Percentiles rank a stretch among this genome's conserved stretches.
These are phyloP conservation scores for Cadophora sp. DNA, from an alignment of 2,329 filamentous ascomycete genomes.

Conservation along the genomic window DNA sequence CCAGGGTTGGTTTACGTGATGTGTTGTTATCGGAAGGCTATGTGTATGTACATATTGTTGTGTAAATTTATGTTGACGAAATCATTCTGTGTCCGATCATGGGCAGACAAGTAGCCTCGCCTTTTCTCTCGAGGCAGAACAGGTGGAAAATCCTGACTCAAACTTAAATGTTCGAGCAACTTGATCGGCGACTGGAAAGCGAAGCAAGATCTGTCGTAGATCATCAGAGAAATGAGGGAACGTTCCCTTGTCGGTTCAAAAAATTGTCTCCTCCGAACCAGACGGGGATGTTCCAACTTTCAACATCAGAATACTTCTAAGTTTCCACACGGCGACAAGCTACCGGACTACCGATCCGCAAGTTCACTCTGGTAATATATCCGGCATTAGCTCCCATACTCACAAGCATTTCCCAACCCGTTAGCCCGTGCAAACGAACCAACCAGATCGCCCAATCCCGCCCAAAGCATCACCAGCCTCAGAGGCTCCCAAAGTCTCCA, in stretches of 20 bases:
- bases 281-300: not conserved
- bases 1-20: conserved; percentile 31
- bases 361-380: not conserved
- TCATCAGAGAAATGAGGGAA: not conserved
- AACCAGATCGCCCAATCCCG: not conserved
- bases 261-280: not conserved
- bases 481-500: not conserved
- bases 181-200: not conserved
- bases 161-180: not conserved
- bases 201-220: not conserved
- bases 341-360: conserved; percentile 3
- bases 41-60: not conserved
- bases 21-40: not conserved
- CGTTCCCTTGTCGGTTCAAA: not conserved
- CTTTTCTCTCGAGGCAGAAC: not conserved
- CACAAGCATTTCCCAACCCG: conserved; percentile 3
- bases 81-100: not conserved
- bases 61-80: not conserved
- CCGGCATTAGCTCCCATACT: conserved; percentile 14
- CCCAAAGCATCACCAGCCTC: not conserved
- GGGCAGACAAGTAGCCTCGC: not conserved
- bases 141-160: not conserved
- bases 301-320: not conserved
- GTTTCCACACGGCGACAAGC: not conserved
- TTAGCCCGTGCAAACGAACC: not conserved